These are phyloP conservation scores for Sporothrix luriei DNA, from an alignment of 2,329 filamentous ascomycete genomes.

Conservation along the genomic window DNA sequence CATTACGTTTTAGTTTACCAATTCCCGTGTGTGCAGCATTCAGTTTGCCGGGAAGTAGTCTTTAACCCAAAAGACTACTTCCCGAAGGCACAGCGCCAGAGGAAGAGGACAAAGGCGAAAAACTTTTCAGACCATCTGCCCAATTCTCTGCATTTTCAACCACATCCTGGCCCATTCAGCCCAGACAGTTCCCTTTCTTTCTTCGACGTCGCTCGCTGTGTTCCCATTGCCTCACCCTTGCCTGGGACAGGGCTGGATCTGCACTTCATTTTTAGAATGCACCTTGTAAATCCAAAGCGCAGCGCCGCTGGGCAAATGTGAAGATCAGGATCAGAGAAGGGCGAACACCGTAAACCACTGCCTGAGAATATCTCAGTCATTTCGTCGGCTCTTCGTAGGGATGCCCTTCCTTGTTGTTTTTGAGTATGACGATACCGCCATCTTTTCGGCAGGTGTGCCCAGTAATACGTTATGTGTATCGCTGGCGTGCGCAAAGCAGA, in stretches of 20 bases:
- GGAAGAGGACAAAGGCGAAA: not conserved
- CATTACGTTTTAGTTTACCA: conserved; percentile 39
- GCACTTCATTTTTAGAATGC: not conserved
- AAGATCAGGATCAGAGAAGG: not conserved
- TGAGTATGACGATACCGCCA: not conserved
- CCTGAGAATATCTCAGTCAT: conserved; percentile 3
- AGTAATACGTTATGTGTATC: too few relatives aligned
- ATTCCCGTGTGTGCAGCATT: conserved; percentile 27
- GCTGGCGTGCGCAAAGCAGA: conserved; percentile 12
- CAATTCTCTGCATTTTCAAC: conserved; percentile 2
- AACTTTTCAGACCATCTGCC: conserved; percentile 21
- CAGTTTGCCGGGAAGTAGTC: conserved; percentile 3
- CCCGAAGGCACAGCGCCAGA: not conserved
- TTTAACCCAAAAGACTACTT: too few relatives aligned
- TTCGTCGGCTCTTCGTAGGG: not conserved
- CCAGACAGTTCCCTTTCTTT: not conserved
- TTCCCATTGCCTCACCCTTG: not conserved
- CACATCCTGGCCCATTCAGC: not conserved
- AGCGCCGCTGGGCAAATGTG: conserved; percentile 17
- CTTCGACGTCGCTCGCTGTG: conserved; percentile 6
- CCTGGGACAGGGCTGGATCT: too few relatives aligned
- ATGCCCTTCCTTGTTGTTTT: not conserved
- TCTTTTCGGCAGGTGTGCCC: not conserved
- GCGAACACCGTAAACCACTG: not conserved
- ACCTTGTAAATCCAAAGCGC: conserved; percentile 16